A percentile compares a stretch with the other conserved stretches of the same genome.
Evolutionary conservation across 2,329 filamentous ascomycete genomes (phyloP).

Genomic region (Aspergillus sp.): DNA sequence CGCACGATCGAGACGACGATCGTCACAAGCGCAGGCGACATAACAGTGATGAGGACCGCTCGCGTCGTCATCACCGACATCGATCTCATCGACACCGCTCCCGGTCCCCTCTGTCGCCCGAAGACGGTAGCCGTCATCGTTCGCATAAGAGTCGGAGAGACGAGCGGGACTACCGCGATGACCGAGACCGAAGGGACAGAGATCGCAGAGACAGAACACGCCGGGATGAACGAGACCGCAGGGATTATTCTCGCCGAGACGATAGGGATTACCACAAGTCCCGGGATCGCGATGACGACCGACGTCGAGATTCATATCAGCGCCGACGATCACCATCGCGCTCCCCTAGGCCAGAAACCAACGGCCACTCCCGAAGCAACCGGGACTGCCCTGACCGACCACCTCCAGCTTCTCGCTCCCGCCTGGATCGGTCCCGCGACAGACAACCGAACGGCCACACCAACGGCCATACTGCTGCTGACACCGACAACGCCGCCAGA

Average conservation of each 20-base stretch:
- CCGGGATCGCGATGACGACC: conserved; percentile 14
- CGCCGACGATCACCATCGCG: conserved; percentile 1
- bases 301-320: conserved; percentile 7
- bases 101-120: conserved; percentile 13
- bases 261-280: not conserved
- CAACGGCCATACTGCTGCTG: conserved; percentile 1
- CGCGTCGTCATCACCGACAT: conserved; percentile 13
- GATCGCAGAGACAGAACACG: conserved; percentile 7
- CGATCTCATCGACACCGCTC: conserved; percentile 17
- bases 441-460: not conserved
- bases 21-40: conserved; percentile 17
- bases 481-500: conserved; percentile 12
- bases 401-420: not conserved
- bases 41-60: conserved; percentile 17
- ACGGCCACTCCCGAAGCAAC: conserved; percentile 9
- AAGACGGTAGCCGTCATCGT: conserved; percentile 4
- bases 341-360: not conserved
- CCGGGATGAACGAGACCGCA: conserved; percentile 1
- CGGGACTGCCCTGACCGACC: conserved; percentile 8
- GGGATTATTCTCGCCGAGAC: conserved; percentile 8
- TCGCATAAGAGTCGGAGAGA: conserved; percentile 18
- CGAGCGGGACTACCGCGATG: conserved; percentile 16
- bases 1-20: conserved; percentile 10
- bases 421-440: not conserved
- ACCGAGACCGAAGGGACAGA: conserved; percentile 12